Conservation (phyloP, 2,329 filamentous ascomycete species). For the Pseudocercospora fijiensis region DNA sequence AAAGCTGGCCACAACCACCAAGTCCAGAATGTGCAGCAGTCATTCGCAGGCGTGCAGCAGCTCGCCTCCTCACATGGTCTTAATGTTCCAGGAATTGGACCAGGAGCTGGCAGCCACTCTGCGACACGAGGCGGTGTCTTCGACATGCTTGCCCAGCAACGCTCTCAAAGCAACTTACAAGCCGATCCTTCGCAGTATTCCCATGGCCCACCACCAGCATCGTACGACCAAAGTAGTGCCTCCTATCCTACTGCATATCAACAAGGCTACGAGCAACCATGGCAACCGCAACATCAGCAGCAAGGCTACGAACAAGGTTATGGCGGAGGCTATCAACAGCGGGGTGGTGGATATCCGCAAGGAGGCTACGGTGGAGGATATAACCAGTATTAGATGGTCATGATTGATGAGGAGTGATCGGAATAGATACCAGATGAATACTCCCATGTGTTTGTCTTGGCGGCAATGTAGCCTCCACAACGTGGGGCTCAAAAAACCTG, state of each 20-base stretch:
- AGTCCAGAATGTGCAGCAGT: constrained; percentile 31
- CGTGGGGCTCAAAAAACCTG: constrained; percentile 8
- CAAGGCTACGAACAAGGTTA: constrained; percentile 27
- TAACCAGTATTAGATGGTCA: constrained; percentile 15
- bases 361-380: constrained; percentile 15
- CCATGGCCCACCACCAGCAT: constrained; percentile 28
- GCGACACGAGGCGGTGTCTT: constrained; percentile 33
- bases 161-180: constrained; percentile 10
- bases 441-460: not conserved
- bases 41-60: constrained; percentile 28
- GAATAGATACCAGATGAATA: not conserved
- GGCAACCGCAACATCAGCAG: constrained; percentile 31
- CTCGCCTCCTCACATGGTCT: constrained; percentile 28
- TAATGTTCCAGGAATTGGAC: constrained; percentile 24
- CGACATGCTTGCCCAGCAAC: constrained; percentile 31
- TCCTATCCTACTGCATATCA: constrained; percentile 37
- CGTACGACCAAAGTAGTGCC: constrained; percentile 32
- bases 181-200: constrained; percentile 27
- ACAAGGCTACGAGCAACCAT: constrained; percentile 39
- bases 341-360: constrained; percentile 27
- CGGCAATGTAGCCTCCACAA: not conserved
- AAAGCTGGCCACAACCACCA: constrained; percentile 76
- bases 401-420: not conserved
- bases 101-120: constrained; percentile 29
- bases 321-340: constrained; percentile 24